phyloP scores from a whole-genome alignment of 495 filamentous ascomycete species.

The Rhizodiscina lignyota region DNA sequence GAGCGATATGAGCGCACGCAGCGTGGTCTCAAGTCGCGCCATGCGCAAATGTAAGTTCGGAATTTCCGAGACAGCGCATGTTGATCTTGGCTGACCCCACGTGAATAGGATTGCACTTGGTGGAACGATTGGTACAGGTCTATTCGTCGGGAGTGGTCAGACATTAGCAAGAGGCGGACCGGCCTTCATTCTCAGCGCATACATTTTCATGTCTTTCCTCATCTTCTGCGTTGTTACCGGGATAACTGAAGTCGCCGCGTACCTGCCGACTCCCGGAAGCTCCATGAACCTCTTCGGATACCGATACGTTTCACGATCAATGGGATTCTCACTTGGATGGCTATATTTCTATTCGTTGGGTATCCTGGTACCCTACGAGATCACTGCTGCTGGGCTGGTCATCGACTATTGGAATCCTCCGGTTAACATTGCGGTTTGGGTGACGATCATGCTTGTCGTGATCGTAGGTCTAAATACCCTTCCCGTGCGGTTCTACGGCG shows the following conservation, averaged over 20 bases:
- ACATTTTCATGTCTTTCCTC: slow-evolving; percentile 15
- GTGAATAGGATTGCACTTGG: slow-evolving; percentile 21
- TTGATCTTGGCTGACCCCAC: too few relatives aligned
- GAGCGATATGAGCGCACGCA: slow-evolving; percentile 12
- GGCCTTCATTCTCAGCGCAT: slow-evolving; percentile 38
- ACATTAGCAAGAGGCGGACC: slow-evolving; percentile 43
- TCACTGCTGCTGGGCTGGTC: slow-evolving; percentile 23
- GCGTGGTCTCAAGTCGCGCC: slow-evolving; percentile 14
- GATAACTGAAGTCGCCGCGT: slow-evolving; percentile 23
- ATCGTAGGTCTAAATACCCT: slow-evolving; percentile 17
- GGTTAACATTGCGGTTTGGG: slow-evolving; percentile 42
- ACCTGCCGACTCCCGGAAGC: slow-evolving; percentile 22
- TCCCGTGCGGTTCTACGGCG: slow-evolving; percentile 30
- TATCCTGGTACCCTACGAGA: slow-evolving; percentile 20
- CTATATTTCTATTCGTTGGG: slow-evolving; percentile 23
- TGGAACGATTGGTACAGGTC: slow-evolving; percentile 29
- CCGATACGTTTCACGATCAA: slow-evolving; percentile 30
- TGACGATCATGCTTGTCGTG: slow-evolving; percentile 30
- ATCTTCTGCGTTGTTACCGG: slow-evolving; percentile 18
- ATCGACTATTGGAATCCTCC: slow-evolving; percentile 39
- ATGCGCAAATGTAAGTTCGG: not conserved
- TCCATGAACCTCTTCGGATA: slow-evolving; percentile 26
- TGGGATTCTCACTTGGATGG: slow-evolving; percentile 32
- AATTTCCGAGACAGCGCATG: slow-evolving; percentile 9
- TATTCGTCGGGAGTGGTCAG: slow-evolving; percentile 45